Percentiles rank a stretch among this genome's conserved stretches.
phyloP scores from a whole-genome alignment of 23 red algal species.

The Gracilaria gracilis region DNA sequence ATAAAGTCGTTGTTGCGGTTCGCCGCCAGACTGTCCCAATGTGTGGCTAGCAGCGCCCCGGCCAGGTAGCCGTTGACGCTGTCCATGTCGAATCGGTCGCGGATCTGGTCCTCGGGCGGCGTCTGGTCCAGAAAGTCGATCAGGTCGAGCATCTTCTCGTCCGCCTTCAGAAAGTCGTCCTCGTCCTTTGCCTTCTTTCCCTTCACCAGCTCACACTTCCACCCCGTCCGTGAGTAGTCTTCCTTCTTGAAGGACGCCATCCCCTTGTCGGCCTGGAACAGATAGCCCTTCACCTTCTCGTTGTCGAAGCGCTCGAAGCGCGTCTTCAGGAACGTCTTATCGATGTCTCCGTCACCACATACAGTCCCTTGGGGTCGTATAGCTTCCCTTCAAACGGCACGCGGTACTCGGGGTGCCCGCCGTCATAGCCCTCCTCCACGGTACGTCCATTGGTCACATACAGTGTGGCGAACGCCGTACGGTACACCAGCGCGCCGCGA shows the following conservation, averaged over 20 bases:
- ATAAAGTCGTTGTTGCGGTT: slow-evolving; percentile 68
- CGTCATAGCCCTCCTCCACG: slow-evolving; percentile 38
- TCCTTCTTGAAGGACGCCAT: slow-evolving; percentile 32
- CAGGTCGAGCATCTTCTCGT: slow-evolving; percentile 48
- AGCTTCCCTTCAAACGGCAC: slow-evolving; percentile 24
- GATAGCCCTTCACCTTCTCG: slow-evolving; percentile 50
- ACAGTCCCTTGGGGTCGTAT: slow-evolving; percentile 63
- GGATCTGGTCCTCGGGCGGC: slow-evolving; percentile 23
- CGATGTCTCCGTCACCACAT: slow-evolving; percentile 57
- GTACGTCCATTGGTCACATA: slow-evolving; percentile 56
- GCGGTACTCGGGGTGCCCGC: slow-evolving; percentile 32
- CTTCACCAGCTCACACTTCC: slow-evolving; percentile 63
- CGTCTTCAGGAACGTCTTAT: slow-evolving; percentile 59
- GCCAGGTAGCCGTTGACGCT: slow-evolving; percentile 55
- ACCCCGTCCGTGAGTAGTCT: slow-evolving; percentile 28
- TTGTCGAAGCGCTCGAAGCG: slow-evolving; percentile 49
- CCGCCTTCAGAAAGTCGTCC: slow-evolving; percentile 42
- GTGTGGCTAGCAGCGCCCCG: slow-evolving; percentile 34
- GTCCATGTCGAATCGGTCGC: slow-evolving; percentile 38
- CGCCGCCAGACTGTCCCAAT: slow-evolving; percentile 61
- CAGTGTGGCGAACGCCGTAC: slow-evolving; percentile 39
- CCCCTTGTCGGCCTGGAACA: slow-evolving; percentile 58
- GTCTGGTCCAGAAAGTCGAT: slow-evolving; percentile 14
- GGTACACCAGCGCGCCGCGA: slow-evolving; percentile 43
- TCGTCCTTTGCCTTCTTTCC: slow-evolving; percentile 62